Percentiles rank a stretch among this genome's conserved stretches.
These are phyloP conservation scores for Hypoxylon sp. DNA, from an alignment of 2,329 filamentous ascomycete genomes.

Conservation along the genomic window DNA sequence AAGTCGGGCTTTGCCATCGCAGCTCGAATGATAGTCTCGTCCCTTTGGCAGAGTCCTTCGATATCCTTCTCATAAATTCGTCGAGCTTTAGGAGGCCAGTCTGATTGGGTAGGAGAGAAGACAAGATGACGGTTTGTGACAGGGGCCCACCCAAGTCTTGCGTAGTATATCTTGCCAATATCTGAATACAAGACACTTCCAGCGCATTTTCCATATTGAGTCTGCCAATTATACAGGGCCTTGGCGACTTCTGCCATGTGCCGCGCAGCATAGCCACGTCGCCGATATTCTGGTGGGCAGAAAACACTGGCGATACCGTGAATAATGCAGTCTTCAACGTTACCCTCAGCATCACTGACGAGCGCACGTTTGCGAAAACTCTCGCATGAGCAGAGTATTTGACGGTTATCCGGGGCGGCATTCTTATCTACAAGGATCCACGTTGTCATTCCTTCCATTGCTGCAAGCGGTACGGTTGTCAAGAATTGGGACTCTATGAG, in stretches of 20 bases:
- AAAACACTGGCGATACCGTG: slow-evolving; percentile 30
- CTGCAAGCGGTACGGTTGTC: slow-evolving; percentile 24
- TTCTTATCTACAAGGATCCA: slow-evolving; percentile 37
- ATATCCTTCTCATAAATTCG: slow-evolving; percentile 9
- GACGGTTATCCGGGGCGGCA: slow-evolving; percentile 10
- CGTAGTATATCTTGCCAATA: slow-evolving; percentile 35
- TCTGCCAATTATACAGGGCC: slow-evolving; percentile 26
- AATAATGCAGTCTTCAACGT: slow-evolving; percentile 20
- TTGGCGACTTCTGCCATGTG: slow-evolving; percentile 35
- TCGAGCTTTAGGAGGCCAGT: neutral
- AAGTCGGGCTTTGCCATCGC: slow-evolving; percentile 21
- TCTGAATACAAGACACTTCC: slow-evolving; percentile 39
- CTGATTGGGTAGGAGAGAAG: slow-evolving; percentile 12
- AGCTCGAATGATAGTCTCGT: slow-evolving; percentile 21
- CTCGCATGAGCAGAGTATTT: slow-evolving; percentile 35
- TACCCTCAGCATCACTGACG: slow-evolving; percentile 21
- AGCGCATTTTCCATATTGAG: slow-evolving; percentile 15
- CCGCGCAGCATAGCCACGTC: slow-evolving; percentile 31
- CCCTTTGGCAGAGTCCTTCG: slow-evolving; percentile 16
- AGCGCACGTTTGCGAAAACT: slow-evolving; percentile 29
- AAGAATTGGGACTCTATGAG: slow-evolving; percentile 25
- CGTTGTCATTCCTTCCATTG: slow-evolving; percentile 25
- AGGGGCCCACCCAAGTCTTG: slow-evolving; percentile 33
- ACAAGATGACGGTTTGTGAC: slow-evolving; percentile 29
- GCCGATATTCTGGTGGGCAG: slow-evolving; percentile 11